A percentile compares a stretch with the other conserved stretches of the same genome.
These are phyloP conservation scores for Amaranthus palmeri DNA, from an alignment of 148 eudicot genomes.

Conservation along the genomic window DNA sequence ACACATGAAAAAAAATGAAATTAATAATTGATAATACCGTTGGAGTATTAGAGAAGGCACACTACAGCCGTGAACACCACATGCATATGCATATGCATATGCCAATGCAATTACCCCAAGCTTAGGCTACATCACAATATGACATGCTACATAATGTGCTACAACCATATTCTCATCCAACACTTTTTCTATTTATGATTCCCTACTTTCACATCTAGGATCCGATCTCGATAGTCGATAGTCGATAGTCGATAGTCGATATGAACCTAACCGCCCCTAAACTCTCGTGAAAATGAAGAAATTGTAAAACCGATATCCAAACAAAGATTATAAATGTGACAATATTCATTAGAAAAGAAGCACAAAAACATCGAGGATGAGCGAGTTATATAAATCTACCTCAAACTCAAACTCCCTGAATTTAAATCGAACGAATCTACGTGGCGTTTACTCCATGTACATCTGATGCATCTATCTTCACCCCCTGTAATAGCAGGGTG, in stretches of 20 bases:
- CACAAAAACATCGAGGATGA: slow-evolving; percentile 9
- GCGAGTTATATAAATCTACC: slow-evolving; percentile 14
- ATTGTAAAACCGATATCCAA: too few species aligned
- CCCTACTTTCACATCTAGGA: too few species aligned
- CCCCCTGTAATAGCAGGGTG: slow-evolving; percentile 30
- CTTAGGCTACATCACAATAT: not conserved
- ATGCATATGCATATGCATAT: not conserved
- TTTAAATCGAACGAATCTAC: slow-evolving; percentile 30
- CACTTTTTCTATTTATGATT: not conserved
- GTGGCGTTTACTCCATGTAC: slow-evolving; percentile 28
- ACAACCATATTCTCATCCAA: not conserved
- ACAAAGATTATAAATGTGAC: not conserved
- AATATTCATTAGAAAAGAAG: slow-evolving; percentile 9
- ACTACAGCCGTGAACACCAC: not conserved
- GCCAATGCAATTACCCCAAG: not conserved
- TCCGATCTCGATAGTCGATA: too few species aligned
- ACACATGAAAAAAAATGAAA: too few species aligned
- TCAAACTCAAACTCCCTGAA: slow-evolving; percentile 24
- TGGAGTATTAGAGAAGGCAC: not conserved
- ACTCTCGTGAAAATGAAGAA: too few species aligned
- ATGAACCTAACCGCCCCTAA: too few species aligned
- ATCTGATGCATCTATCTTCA: slow-evolving; percentile 22
- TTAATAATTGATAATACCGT: not conserved
- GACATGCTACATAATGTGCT: slow-evolving; percentile 3
- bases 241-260: too few species aligned